Evolutionary conservation across 441 rosid genomes (phyloP).

Genomic region (Isatis lusitanica): DNA sequence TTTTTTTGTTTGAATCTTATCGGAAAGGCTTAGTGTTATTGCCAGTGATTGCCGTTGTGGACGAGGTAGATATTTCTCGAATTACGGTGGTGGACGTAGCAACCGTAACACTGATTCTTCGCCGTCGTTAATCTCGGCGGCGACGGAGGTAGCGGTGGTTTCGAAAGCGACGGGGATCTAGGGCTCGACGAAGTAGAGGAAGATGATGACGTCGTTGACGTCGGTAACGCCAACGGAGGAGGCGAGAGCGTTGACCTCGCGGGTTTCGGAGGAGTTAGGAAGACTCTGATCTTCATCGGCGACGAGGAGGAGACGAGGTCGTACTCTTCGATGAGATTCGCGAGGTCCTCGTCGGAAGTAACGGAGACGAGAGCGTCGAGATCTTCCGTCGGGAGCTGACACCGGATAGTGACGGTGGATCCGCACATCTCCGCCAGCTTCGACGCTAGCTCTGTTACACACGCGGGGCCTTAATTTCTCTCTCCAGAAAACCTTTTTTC

Average conservation of each 20-base stretch:
- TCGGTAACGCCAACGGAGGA: slow-evolving; percentile 37
- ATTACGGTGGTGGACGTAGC: slow-evolving; percentile 50
- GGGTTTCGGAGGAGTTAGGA: slow-evolving; percentile 56
- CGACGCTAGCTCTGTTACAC: slow-evolving; percentile 62
- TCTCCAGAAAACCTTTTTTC: background rate
- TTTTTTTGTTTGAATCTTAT: background rate
- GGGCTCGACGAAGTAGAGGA: slow-evolving; percentile 45
- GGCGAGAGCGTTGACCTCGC: slow-evolving; percentile 35
- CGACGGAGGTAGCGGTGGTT: slow-evolving; percentile 41
- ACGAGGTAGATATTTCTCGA: slow-evolving; percentile 56
- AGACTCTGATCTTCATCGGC: slow-evolving; percentile 70
- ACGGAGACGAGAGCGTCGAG: slow-evolving; percentile 85
- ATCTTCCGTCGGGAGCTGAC: slow-evolving; percentile 84
- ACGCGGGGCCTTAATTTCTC: slow-evolving; percentile 29
- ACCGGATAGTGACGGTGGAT: slow-evolving; percentile 52
- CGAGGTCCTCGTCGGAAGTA: slow-evolving; percentile 87
- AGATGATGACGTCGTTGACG: slow-evolving; percentile 31
- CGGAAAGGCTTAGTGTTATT: slow-evolving; percentile 36
- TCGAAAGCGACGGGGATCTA: slow-evolving; percentile 35
- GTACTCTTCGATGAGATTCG: slow-evolving; percentile 83
- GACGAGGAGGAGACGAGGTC: slow-evolving; percentile 49
- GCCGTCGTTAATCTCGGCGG: slow-evolving; percentile 43
- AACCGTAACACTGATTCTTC: slow-evolving; percentile 46
- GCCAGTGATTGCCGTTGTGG: slow-evolving; percentile 78
- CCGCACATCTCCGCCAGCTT: slow-evolving; percentile 86